Evolutionary conservation across 371 early-diverging fungal species (phyloP).

Genomic region (Funneliformis caledonium): DNA sequence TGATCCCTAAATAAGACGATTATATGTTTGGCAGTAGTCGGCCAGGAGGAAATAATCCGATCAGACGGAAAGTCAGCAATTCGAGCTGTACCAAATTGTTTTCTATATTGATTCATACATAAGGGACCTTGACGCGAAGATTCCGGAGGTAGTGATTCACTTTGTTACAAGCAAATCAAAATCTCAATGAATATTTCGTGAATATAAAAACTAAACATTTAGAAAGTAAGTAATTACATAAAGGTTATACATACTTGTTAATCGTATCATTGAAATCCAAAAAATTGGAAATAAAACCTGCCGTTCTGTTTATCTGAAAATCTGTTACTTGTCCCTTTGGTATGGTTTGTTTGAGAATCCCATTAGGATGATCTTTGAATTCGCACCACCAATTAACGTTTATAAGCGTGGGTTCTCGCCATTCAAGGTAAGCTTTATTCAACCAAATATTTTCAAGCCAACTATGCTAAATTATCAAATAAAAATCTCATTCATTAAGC

Average conservation of each 20-base stretch:
- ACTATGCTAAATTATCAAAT: conserved; percentile 49
- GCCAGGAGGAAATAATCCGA: conserved; percentile 68
- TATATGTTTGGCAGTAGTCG: conserved; percentile 77
- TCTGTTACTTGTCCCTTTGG: conserved; percentile 63
- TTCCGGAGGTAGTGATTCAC: conserved; percentile 72
- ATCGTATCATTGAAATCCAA: conserved; percentile 76
- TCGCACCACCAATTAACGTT: conserved; percentile 90
- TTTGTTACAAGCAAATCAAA: conserved; percentile 31
- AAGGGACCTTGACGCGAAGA: conserved; percentile 70
- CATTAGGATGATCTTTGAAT: conserved; percentile 63
- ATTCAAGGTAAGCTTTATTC: conserved; percentile 87
- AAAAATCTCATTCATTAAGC: not conserved
- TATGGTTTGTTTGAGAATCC: conserved; percentile 44
- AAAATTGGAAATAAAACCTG: conserved; percentile 70
- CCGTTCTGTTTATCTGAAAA: conserved; percentile 79
- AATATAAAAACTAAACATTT: not conserved
- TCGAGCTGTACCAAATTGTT: conserved; percentile 84
- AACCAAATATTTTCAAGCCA: conserved; percentile 94
- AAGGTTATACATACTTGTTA: conserved; percentile 56
- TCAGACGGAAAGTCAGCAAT: conserved; percentile 75
- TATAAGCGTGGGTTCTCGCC: conserved; percentile 80
- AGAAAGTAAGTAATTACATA: not conserved
- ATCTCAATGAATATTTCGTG: not conserved
- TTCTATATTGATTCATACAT: conserved; percentile 91
- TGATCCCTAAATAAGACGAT: conserved; percentile 84